Conservation (phyloP, 176 grass and related monocot genomes). For the Phoenix roebelenii region DNA sequence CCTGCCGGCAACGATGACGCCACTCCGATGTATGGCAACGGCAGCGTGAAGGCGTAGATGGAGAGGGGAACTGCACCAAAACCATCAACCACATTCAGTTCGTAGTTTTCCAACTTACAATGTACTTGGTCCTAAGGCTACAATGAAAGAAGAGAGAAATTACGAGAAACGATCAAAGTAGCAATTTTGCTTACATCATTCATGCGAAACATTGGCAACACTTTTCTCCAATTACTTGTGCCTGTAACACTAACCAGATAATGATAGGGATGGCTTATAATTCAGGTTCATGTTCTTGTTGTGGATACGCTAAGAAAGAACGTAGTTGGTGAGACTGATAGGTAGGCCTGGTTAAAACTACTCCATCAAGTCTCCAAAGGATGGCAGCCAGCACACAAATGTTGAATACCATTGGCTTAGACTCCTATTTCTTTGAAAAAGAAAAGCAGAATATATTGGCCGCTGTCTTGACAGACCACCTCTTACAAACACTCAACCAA, state of each 20-base stretch:
- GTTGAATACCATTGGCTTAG: neutral
- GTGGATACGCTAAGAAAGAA: too few relatives aligned
- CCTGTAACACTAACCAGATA: too few relatives aligned
- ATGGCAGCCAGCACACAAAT: neutral
- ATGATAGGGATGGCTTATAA: too few relatives aligned
- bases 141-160: neutral
- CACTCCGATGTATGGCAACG: constrained; percentile 82
- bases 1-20: constrained; percentile 68
- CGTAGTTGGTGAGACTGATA: too few relatives aligned
- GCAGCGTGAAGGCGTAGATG: constrained; percentile 94
- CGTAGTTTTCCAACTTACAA: neutral
- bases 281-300: neutral
- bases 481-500: too few relatives aligned
- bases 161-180: neutral
- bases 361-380: too few relatives aligned
- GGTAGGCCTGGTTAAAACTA: too few relatives aligned
- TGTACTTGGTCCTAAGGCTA: neutral
- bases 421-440: constrained; percentile 2
- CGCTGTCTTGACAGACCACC: neutral
- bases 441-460: neutral
- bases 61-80: constrained; percentile 83
- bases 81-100: constrained; percentile 1
- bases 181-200: constrained; percentile 4
- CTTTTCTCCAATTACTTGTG: too few relatives aligned
- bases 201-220: neutral